phyloP scores from a whole-genome alignment of 2,329 filamentous ascomycete species.

The Aspergillus quadrilineatus region DNA sequence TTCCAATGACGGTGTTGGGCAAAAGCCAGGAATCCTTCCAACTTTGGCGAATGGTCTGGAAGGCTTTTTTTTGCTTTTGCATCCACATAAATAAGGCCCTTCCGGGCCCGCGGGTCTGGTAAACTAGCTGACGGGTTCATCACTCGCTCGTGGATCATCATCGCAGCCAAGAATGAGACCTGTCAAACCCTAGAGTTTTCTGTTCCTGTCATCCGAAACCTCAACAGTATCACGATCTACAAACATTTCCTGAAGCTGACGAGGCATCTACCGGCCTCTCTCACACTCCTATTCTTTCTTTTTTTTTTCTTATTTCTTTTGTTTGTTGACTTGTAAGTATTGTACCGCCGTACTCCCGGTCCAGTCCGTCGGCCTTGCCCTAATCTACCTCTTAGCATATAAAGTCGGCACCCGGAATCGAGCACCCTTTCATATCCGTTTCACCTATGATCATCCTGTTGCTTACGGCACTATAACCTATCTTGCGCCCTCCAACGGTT shows the following conservation, averaged over 20 bases:
- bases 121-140: not conserved
- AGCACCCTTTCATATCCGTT: not conserved
- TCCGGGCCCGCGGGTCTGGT: not conserved
- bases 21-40: not conserved
- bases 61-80: conserved; percentile 1
- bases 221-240: not conserved
- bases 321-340: not conserved
- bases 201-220: not conserved
- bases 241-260: not conserved
- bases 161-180: not conserved
- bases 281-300: no score
- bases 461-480: not conserved
- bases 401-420: not conserved
- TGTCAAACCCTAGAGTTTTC: not conserved
- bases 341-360: not conserved
- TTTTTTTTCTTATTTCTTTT: not conserved
- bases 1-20: not conserved
- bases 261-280: not conserved
- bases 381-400: not conserved
- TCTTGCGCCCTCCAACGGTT: not conserved
- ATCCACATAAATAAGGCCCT: not conserved
- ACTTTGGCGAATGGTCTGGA: not conserved
- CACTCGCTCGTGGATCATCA: not conserved
- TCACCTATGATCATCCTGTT: not conserved
- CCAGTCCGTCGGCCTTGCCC: not conserved